phyloP scores from a whole-genome alignment of 2,329 filamentous ascomycete genomes.

The Geoglossum cookeanum region DNA sequence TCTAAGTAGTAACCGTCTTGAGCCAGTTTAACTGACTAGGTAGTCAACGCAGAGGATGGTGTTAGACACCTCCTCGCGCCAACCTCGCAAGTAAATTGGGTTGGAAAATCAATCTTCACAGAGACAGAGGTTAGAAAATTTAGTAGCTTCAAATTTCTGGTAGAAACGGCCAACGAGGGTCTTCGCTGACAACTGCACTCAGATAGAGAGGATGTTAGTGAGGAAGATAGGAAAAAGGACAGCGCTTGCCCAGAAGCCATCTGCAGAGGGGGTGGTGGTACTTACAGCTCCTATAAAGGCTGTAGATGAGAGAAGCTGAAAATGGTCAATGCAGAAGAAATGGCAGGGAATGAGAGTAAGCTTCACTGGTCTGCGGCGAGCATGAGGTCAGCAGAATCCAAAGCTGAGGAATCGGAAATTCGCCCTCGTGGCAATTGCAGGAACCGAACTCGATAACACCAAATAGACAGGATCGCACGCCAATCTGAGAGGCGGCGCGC shows the following conservation, averaged over 20 bases:
- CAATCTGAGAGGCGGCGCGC: not conserved
- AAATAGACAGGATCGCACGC: not conserved
- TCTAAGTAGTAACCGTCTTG: slow-evolving; percentile 27
- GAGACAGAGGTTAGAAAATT: not conserved
- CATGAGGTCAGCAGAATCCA: not conserved
- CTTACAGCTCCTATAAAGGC: not conserved
- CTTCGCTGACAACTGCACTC: not conserved
- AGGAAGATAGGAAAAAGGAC: not conserved
- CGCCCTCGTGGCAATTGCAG: not conserved
- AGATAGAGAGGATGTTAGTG: not conserved
- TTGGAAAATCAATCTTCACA: not conserved
- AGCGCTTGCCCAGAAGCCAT: not conserved
- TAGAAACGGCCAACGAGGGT: not conserved
- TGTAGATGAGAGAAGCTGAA: not conserved
- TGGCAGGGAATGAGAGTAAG: not conserved
- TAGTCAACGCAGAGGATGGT: slow-evolving; percentile 2
- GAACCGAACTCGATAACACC: too few relatives aligned
- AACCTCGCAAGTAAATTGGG: not conserved
- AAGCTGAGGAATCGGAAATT: not conserved
- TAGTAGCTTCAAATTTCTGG: not conserved
- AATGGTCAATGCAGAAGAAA: not conserved
- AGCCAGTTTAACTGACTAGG: slow-evolving; percentile 2
- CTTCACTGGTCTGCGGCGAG: not conserved
- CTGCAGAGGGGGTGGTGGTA: not conserved
- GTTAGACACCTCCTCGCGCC: not conserved